phyloP scores from a whole-genome alignment of 345 rosid genomes.

The Turnera subulata region DNA sequence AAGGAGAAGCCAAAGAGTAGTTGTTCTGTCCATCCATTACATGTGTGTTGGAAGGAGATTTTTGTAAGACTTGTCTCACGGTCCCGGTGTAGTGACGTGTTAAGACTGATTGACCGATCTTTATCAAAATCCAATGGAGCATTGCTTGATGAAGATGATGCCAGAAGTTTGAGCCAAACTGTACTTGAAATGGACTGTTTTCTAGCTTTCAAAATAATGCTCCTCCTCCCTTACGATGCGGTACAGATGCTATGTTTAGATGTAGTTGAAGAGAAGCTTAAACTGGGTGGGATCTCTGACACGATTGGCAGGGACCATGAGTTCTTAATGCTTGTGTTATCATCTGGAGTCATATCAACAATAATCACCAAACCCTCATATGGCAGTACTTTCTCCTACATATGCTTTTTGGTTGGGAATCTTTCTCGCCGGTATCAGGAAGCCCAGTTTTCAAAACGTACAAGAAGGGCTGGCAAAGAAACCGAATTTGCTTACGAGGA shows the following conservation, averaged over 20 bases:
- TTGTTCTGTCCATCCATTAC: slow-evolving; percentile 58
- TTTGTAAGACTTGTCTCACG: slow-evolving; percentile 39
- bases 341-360: slow-evolving; percentile 52
- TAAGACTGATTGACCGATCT: slow-evolving; percentile 60
- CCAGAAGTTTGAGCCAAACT: slow-evolving; percentile 39
- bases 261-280: slow-evolving; percentile 57
- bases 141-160: slow-evolving; percentile 56
- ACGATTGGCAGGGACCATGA: slow-evolving; percentile 42
- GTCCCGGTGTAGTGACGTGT: slow-evolving; percentile 35
- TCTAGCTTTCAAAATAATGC: slow-evolving; percentile 52
- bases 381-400: slow-evolving; percentile 52
- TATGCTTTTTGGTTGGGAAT: slow-evolving; percentile 68
- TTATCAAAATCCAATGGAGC: slow-evolving; percentile 43
- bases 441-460: slow-evolving; percentile 25
- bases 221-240: slow-evolving; percentile 68
- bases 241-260: slow-evolving; percentile 47
- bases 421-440: slow-evolving; percentile 66
- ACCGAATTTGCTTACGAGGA: slow-evolving; percentile 16
- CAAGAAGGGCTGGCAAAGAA: slow-evolving; percentile 21
- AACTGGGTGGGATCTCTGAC: slow-evolving; percentile 52
- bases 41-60: slow-evolving; percentile 67
- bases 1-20: slow-evolving; percentile 37
- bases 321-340: slow-evolving; percentile 51
- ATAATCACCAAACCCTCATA: slow-evolving; percentile 42
- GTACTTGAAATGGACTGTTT: slow-evolving; percentile 37